These are phyloP conservation scores for Amanita exitialis DNA, from an alignment of 768 basidiomycete genomes.

Conservation along the genomic window DNA sequence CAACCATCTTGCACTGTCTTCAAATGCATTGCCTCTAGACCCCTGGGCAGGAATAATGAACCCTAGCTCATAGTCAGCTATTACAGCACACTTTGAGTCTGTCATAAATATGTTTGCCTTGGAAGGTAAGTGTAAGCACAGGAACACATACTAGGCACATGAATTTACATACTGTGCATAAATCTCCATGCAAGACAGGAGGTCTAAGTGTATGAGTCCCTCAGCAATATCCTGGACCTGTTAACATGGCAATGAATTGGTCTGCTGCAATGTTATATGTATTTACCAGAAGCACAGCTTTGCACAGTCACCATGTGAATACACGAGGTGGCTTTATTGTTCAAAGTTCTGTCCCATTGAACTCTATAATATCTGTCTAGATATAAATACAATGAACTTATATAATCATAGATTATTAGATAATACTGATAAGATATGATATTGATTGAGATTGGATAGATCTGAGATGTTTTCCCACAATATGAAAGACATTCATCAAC, in stretches of 20 bases:
- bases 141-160: too few relatives aligned
- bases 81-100: constrained; percentile 12
- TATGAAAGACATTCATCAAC: too few relatives aligned
- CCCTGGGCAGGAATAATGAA: constrained; percentile 14
- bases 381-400: too few relatives aligned
- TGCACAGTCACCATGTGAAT: too few relatives aligned
- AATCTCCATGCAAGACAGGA: constrained; percentile 17
- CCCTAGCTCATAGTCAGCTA: constrained; percentile 20
- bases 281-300: too few relatives aligned
- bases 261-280: neutral
- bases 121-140: neutral
- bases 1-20: constrained; percentile 19
- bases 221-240: constrained; percentile 8
- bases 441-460: too few relatives aligned
- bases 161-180: constrained; percentile 12
- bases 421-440: too few relatives aligned
- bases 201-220: constrained; percentile 14
- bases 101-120: constrained; percentile 21
- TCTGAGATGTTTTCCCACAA: too few relatives aligned
- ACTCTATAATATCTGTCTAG: too few relatives aligned
- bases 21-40: constrained; percentile 14
- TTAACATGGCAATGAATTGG: neutral
- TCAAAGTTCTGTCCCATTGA: too few relatives aligned
- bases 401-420: too few relatives aligned
- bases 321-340: too few relatives aligned